Evolutionary conservation across 139 green algal genomes (phyloP).

Genomic region (Auxenochlorella protothecoides): DNA sequence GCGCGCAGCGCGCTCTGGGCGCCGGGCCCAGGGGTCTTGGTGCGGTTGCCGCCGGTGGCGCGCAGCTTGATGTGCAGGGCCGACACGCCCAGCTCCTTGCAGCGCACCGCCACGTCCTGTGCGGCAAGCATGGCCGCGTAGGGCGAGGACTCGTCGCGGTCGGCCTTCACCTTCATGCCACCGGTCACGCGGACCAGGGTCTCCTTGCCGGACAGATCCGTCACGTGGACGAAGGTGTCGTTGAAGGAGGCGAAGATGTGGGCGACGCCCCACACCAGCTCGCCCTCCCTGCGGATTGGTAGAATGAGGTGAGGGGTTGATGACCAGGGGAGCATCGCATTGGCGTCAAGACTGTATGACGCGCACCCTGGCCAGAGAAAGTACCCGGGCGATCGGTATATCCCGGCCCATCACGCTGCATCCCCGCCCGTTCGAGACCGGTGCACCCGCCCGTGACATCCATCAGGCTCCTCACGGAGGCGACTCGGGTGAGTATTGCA

Average conservation of each 20-base stretch:
- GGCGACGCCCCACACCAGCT: slow-evolving; percentile 95
- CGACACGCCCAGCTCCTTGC: slow-evolving; percentile 98
- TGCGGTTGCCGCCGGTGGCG: slow-evolving; percentile 97
- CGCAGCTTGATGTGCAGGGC: slow-evolving; percentile 99
- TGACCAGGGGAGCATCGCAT: too few relatives aligned
- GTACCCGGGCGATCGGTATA: too few relatives aligned
- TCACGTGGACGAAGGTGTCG: slow-evolving; percentile 99
- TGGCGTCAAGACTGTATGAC: too few relatives aligned
- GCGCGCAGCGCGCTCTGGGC: slow-evolving; percentile 95
- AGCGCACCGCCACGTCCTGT: slow-evolving; percentile 90
- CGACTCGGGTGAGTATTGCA: too few relatives aligned
- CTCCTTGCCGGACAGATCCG: slow-evolving; percentile 97
- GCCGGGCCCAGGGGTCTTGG: slow-evolving; percentile 96
- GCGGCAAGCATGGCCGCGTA: slow-evolving; percentile 99
- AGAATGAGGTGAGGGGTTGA: too few relatives aligned
- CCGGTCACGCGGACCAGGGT: slow-evolving; percentile 93
- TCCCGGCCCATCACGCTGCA: too few relatives aligned
- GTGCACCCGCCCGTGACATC: too few relatives aligned
- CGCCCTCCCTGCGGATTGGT: slow-evolving; percentile 64
- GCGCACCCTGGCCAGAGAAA: too few relatives aligned
- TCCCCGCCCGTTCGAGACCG: too few relatives aligned
- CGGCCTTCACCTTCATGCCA: slow-evolving; percentile 99
- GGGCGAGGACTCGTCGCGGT: slow-evolving; percentile 96
- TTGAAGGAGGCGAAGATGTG: slow-evolving; percentile 99
- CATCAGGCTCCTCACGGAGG: too few relatives aligned